A percentile compares a stretch with the other conserved stretches of the same genome.
These are phyloP conservation scores for Raddia distichophylla DNA, from an alignment of 176 grass and related monocot genomes.

Conservation along the genomic window DNA sequence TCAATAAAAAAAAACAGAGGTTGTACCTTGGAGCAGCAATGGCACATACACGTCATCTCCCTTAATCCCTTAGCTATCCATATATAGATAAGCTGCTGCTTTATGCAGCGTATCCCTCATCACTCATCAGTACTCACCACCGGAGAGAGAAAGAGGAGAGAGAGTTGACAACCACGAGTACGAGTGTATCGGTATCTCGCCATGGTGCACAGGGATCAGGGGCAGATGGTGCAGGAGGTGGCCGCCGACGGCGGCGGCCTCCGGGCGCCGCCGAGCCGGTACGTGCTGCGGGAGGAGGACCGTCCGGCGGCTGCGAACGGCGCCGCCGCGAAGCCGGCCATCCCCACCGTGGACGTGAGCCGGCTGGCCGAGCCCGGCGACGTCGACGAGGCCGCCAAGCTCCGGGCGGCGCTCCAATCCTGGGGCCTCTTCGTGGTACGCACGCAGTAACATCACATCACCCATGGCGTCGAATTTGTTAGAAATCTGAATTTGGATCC, in stretches of 20 bases:
- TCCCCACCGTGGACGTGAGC: constrained; percentile 60
- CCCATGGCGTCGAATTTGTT: too few species aligned
- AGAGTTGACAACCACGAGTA: neutral
- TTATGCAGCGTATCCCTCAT: too few species aligned
- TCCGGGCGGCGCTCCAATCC: constrained; percentile 43
- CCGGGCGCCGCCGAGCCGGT: constrained; percentile 41
- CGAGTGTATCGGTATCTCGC: neutral
- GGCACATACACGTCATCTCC: too few species aligned
- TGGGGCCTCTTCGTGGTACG: constrained; percentile 64
- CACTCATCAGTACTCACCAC: too few species aligned
- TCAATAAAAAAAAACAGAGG: too few species aligned
- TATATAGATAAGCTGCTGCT: too few species aligned
- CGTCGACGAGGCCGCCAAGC: constrained; percentile 48
- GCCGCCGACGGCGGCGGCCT: constrained; percentile 7
- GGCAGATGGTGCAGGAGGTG: constrained; percentile 51
- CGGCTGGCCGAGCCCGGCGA: constrained; percentile 37
- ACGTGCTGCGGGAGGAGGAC: constrained; percentile 41
- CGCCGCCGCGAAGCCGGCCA: neutral
- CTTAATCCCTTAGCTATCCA: too few species aligned
- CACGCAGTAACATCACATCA: neutral
- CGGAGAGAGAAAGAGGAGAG: too few species aligned
- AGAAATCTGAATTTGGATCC: too few species aligned
- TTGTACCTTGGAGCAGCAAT: too few species aligned
- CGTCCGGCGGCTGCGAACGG: neutral
- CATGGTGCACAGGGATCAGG: constrained; percentile 50